Base-by-base conservation (phyloP, 345 rosid genomes). In the Kandelia obovata region DNA sequence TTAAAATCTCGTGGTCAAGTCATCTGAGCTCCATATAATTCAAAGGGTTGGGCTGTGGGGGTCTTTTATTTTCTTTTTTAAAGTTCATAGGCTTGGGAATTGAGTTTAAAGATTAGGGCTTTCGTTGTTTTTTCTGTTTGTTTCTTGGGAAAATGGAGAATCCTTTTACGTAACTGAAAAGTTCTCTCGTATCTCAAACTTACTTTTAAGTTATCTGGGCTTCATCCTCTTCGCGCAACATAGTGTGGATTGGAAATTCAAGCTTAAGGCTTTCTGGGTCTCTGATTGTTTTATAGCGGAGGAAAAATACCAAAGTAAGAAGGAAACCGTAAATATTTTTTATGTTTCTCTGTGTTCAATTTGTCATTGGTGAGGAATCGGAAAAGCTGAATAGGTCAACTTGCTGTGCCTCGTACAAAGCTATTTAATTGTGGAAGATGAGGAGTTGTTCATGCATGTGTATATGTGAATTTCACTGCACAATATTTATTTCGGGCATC, bases 111-210 rank as follows among this genome's bases (percentile, higher is more conserved):
- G 59, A 21, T 56, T 9, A 27, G 28, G 31, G 6, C 16, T 56
- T 10, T 56, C 16, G 26, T 52, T 28, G 37, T 32, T 19, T 8
- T 47, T 57, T 61, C 30, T 58, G 62, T 60, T 70, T 65, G 57
- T 46, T 58, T 70, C 71, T 53, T 53, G 70, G 39, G 70, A 64
- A 68, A 63, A 25, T 27, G 59, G 58, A 56, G 16, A 30, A 56
- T 4, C 15, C 49, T 43, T 43, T 43, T 13, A 56, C 26, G 2
- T 10, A 9, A 25, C 16, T 1, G 59, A 56, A 56, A 56, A 1
- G 5, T 27, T 25, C 16, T 27, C 28, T 56, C 16, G 16, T 11
- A 27, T 56, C 16, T 56, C 19, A 5, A 21, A 21, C 26, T 56
- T 27, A 7, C 16, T 56, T 4, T 56, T 25, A 25, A 15, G 30